Percentiles rank a stretch among this genome's conserved stretches.
These are phyloP conservation scores for Penicillium sumatraense DNA, from an alignment of 2,329 filamentous ascomycete genomes.

Conservation along the genomic window DNA sequence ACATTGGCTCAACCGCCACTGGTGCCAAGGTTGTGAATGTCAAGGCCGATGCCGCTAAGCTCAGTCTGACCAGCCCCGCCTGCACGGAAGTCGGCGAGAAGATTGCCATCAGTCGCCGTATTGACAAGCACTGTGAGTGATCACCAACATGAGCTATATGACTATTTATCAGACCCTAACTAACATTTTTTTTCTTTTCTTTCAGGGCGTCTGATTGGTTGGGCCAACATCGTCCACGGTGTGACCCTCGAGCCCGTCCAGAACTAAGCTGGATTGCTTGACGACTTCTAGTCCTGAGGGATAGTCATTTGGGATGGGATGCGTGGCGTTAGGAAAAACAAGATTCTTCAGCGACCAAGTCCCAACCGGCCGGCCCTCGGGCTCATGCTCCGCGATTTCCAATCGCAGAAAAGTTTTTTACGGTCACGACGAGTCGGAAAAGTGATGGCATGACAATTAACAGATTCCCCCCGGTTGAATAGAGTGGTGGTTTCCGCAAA, in stretches of 20 bases:
- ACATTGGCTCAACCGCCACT: conserved; percentile 96
- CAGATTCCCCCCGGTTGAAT: conserved; percentile 34
- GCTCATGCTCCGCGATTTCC: conserved; percentile 23
- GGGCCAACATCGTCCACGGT: conserved; percentile 74
- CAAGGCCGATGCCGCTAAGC: conserved; percentile 95
- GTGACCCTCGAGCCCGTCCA: conserved; percentile 52
- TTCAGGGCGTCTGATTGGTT: conserved; percentile 81
- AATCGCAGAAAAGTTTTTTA: conserved; percentile 34
- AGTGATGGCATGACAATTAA: conserved; percentile 33
- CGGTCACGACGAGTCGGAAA: conserved; percentile 33
- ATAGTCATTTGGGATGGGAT: conserved; percentile 10
- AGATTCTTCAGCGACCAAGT: conserved; percentile 8
- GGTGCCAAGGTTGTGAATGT: conserved; percentile 97
- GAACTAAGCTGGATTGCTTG: conserved; percentile 35
- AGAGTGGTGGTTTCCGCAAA: conserved; percentile 33
- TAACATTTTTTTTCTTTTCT: not conserved
- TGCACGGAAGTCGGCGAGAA: conserved; percentile 98
- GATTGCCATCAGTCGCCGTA: conserved; percentile 93
- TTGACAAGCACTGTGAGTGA: conserved; percentile 70
- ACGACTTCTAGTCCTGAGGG: conserved; percentile 22
- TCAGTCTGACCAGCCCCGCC: conserved; percentile 88
- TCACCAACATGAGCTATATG: not conserved
- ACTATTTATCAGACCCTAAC: not conserved
- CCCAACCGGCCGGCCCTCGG: conserved; percentile 23
- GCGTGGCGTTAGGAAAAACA: conserved; percentile 16